These are phyloP conservation scores for Cercospora sp. DNA, from an alignment of 2,329 filamentous ascomycete species.

Conservation along the genomic window DNA sequence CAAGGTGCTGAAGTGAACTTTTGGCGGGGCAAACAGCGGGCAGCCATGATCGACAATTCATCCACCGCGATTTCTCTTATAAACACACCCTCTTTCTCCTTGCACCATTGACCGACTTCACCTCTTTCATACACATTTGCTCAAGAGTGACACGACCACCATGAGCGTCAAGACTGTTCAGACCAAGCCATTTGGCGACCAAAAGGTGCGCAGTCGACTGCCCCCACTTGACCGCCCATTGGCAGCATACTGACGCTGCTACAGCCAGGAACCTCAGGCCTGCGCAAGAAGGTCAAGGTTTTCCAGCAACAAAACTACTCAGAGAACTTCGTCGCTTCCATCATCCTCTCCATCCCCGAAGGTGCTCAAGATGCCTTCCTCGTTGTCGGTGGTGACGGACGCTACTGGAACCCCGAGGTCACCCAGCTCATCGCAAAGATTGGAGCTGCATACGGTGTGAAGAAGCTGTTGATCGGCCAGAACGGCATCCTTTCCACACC, in stretches of 20 bases:
- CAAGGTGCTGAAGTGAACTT: too few relatives aligned
- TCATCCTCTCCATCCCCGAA: conserved; percentile 94
- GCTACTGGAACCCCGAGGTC: conserved; percentile 96
- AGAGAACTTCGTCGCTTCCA: conserved; percentile 91
- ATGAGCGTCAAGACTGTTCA: conserved; percentile 80
- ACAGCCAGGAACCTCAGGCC: conserved; percentile 62
- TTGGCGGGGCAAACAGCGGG: too few relatives aligned
- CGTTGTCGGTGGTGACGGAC: conserved; percentile 95
- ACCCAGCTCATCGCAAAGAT: conserved; percentile 98
- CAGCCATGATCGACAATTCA: too few relatives aligned
- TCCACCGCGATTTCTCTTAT: too few relatives aligned
- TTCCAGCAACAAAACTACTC: conserved; percentile 96
- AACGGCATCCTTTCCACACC: conserved; percentile 96
- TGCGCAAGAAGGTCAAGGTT: conserved; percentile 97
- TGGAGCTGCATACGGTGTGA: conserved; percentile 92
- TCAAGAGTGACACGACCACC: conserved; percentile 23
- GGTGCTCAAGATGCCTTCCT: conserved; percentile 84
- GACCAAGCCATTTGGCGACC: conserved; percentile 84
- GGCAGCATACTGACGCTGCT: background rate
- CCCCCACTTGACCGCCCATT: background rate
- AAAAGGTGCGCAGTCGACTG: conserved; percentile 63
- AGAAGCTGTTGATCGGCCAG: conserved; percentile 96
- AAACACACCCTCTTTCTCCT: background rate
- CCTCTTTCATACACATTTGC: conserved; percentile 14
- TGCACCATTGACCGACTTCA: conserved; percentile 17